These are phyloP conservation scores for Coemansia sp. DNA, from an alignment of 192 early-diverging fungal genomes.

Conservation along the genomic window DNA sequence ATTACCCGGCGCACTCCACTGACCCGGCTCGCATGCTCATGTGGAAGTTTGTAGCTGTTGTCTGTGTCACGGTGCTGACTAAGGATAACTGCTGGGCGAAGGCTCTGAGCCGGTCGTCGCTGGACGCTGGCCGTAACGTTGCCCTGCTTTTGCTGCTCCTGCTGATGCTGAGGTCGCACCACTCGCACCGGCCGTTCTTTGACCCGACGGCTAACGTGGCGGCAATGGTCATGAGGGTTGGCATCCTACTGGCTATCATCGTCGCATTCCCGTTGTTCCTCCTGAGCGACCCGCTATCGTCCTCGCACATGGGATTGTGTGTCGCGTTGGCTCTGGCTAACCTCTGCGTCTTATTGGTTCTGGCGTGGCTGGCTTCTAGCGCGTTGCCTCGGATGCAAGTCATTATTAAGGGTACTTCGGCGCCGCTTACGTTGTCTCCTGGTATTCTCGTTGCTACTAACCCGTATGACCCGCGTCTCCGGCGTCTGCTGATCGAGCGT, in stretches of 20 bases:
- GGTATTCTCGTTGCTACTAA: slow-evolving; percentile 42
- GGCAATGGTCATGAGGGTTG: slow-evolving; percentile 53
- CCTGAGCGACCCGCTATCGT: slow-evolving; percentile 50
- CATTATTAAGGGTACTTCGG: slow-evolving; percentile 52
- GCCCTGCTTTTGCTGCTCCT: slow-evolving; percentile 56
- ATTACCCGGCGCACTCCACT: slow-evolving; percentile 50
- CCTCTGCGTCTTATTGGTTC: slow-evolving; percentile 42
- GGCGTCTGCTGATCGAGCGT: slow-evolving; percentile 58
- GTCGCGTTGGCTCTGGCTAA: slow-evolving; percentile 53
- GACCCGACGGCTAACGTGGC: slow-evolving; percentile 60
- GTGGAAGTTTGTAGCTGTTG: slow-evolving; percentile 57
- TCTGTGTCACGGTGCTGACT: slow-evolving; percentile 50
- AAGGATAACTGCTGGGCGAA: slow-evolving; percentile 69
- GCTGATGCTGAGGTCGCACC: slow-evolving; percentile 59
- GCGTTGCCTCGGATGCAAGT: slow-evolving; percentile 54
- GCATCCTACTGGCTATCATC: slow-evolving; percentile 45
- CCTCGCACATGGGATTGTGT: slow-evolving; percentile 48
- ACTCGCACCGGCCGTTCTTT: slow-evolving; percentile 61
- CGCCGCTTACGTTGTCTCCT: slow-evolving; percentile 51
- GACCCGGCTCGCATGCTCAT: slow-evolving; percentile 62
- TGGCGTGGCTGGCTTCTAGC: slow-evolving; percentile 42
- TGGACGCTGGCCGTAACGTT: slow-evolving; percentile 55
- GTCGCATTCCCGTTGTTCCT: slow-evolving; percentile 61
- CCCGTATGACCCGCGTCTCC: slow-evolving; percentile 44
- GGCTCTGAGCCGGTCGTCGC: slow-evolving; percentile 34